A percentile compares a stretch with the other conserved stretches of the same genome.
Evolutionary conservation across 192 early-diverging fungal species (phyloP).

Genomic region (Coemansia sp.): DNA sequence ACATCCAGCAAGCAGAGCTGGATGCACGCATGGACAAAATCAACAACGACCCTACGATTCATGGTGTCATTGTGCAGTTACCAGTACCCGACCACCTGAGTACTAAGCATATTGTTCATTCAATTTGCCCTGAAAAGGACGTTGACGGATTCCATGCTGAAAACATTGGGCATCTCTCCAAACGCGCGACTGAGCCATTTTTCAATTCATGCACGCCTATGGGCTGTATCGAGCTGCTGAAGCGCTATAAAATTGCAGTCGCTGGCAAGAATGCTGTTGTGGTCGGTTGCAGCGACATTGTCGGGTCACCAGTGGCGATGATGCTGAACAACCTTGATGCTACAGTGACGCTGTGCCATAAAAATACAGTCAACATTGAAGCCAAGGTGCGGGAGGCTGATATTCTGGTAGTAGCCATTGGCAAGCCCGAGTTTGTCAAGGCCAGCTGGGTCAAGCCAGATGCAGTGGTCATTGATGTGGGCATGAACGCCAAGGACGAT

Average conservation of each 20-base stretch:
- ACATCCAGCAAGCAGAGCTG: constrained; percentile 70
- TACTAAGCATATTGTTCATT: constrained; percentile 79
- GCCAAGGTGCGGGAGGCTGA: constrained; percentile 81
- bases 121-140: constrained; percentile 85
- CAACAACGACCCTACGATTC: constrained; percentile 79
- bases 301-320: constrained; percentile 79
- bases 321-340: constrained; percentile 80
- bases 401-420: constrained; percentile 89
- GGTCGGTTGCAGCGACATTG: constrained; percentile 95
- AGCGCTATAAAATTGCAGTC: constrained; percentile 66
- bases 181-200: constrained; percentile 72
- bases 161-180: constrained; percentile 91
- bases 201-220: constrained; percentile 98
- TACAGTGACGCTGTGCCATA: constrained; percentile 96
- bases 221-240: constrained; percentile 85
- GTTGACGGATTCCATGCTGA: constrained; percentile 98
- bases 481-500: constrained; percentile 90
- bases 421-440: constrained; percentile 74
- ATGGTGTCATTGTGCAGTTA: constrained; percentile 95
- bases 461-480: constrained; percentile 94
- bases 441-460: constrained; percentile 95
- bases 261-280: constrained; percentile 91
- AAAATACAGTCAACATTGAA: constrained; percentile 71
- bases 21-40: constrained; percentile 65
- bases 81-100: constrained; percentile 87